Conservation (phyloP, 1,284 basidiomycete species). For the Prillingera fragicola region DNA sequence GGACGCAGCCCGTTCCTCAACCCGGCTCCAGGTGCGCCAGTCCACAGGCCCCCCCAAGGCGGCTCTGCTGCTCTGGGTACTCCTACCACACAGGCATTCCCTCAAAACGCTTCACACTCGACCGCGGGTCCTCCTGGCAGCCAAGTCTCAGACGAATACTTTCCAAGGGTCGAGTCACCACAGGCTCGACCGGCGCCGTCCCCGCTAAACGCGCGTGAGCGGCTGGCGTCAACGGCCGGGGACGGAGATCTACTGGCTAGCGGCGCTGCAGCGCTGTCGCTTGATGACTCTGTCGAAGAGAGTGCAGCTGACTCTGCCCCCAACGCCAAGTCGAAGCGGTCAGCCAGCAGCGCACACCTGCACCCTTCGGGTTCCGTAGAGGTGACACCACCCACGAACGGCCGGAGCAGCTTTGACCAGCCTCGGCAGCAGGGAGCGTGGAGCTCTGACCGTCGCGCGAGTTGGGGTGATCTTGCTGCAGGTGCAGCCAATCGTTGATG, state of each 20-base stretch:
- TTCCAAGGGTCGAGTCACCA: constrained; percentile 19
- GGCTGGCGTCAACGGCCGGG: constrained; percentile 21
- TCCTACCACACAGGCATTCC: constrained; percentile 42
- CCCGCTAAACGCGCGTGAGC: constrained; percentile 26
- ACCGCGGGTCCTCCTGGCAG: constrained; percentile 23
- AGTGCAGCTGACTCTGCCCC: not conserved
- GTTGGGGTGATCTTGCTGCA: constrained; percentile 27
- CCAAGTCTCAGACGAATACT: constrained; percentile 28
- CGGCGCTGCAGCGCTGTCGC: not conserved
- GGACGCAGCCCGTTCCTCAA: constrained; percentile 46
- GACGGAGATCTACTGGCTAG: constrained; percentile 3
- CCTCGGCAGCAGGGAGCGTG: constrained; percentile 12
- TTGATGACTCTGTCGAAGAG: constrained; percentile 2
- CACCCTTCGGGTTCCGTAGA: too few relatives aligned
- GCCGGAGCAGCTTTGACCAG: constrained; percentile 29
- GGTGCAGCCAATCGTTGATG: not conserved
- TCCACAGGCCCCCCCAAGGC: constrained; percentile 23
- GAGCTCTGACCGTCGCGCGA: constrained; percentile 32
- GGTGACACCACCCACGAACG: not conserved
- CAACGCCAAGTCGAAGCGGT: not conserved
- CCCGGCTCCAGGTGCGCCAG: constrained; percentile 47
- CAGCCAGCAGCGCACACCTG: not conserved
- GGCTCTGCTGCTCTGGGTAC: constrained; percentile 40
- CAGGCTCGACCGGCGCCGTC: not conserved
- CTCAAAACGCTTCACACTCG: constrained; percentile 21